Evolutionary conservation across 139 green algal genomes (phyloP), one percentile per base, ranked within the genome.

Genomic region (Asterochloris erici): DNA sequence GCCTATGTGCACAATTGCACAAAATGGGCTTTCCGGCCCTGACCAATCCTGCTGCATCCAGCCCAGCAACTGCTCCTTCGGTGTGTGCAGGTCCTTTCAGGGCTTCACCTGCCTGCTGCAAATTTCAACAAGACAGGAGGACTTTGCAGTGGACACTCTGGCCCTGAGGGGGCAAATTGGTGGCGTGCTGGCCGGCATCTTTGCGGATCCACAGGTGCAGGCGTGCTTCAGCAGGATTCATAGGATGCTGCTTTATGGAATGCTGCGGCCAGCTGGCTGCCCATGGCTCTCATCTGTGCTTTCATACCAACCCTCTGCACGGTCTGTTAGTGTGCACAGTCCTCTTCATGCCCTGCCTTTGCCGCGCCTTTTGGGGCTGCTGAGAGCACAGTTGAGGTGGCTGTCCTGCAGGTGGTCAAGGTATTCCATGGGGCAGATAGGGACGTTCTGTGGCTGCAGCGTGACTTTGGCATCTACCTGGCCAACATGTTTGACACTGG

Each of bases 401-500:
- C 61, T 60, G 23, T 81, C 62, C 0, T 79, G 73, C 79, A 87
- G 79, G 81, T 95, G 54, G 87, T 95, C 54, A 98, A 99, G 92
- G 94, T 99, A 75, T 83, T 98, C 62, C 96, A 99, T 87, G 96
- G 96, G 38, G 83, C 93, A 0, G 91, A 98, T 86, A 81, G 74
- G 38, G 96, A 99, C 86, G 88, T 99, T 62, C 68, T 91, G 61
- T 97, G 92, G 90, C 84, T 96, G 77, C 96, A 99, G 88, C 90
- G 94, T 16, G 96, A 99, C 87, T 97, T 97, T 88, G 92, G 95
- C 14, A 91, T 99, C 12, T 99, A 94, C 87, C 26, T 98, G 6
- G 91, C 91, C 79, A 98, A 98, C 90, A 79, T 99, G 74, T 98
- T 99, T 83, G 96, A 99, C 89, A 99, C 95, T 16, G 95, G 93